Evolutionary conservation across 306 rosid genomes (phyloP).

Genomic region (Ormosia semicastrata): DNA sequence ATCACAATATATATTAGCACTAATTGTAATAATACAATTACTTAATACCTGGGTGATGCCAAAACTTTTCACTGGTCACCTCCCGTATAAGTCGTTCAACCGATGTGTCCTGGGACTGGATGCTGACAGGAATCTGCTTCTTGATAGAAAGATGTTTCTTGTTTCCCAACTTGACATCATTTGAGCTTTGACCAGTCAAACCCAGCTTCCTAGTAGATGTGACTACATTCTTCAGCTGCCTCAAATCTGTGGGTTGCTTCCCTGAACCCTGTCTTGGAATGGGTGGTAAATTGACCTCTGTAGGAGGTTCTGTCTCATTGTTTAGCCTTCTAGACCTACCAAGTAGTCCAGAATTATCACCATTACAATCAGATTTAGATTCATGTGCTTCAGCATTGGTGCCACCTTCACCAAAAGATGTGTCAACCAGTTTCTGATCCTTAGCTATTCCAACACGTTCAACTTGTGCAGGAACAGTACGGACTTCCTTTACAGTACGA

Average conservation of each 20-base stretch:
- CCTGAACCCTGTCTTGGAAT: slow-evolving; percentile 89
- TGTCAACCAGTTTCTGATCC: slow-evolving; percentile 71
- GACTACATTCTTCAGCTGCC: slow-evolving; percentile 62
- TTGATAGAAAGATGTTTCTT: slow-evolving; percentile 74
- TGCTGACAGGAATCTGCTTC: slow-evolving; percentile 64
- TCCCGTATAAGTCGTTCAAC: slow-evolving; percentile 97
- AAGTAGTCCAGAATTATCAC: slow-evolving; percentile 55
- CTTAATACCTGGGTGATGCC: slow-evolving; percentile 93
- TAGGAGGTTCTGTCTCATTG: slow-evolving; percentile 57
- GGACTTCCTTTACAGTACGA: slow-evolving; percentile 78
- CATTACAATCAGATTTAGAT: slow-evolving; percentile 66
- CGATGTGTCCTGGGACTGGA: slow-evolving; percentile 76
- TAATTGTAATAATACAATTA: not conserved
- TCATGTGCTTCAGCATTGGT: slow-evolving; percentile 53
- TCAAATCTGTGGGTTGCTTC: slow-evolving; percentile 73
- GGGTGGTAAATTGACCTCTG: slow-evolving; percentile 63
- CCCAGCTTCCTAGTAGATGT: slow-evolving; percentile 65
- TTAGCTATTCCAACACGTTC: slow-evolving; percentile 61
- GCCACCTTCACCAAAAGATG: slow-evolving; percentile 58
- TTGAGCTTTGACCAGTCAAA: slow-evolving; percentile 53
- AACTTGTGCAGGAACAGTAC: slow-evolving; percentile 45
- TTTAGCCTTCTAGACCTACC: slow-evolving; percentile 65
- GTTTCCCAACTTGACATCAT: slow-evolving; percentile 63
- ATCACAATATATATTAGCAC: slow-evolving; percentile 3
- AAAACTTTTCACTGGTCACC: slow-evolving; percentile 95